phyloP scores from a whole-genome alignment of 352 stramenopile species.

The Aphanomyces astaci region DNA sequence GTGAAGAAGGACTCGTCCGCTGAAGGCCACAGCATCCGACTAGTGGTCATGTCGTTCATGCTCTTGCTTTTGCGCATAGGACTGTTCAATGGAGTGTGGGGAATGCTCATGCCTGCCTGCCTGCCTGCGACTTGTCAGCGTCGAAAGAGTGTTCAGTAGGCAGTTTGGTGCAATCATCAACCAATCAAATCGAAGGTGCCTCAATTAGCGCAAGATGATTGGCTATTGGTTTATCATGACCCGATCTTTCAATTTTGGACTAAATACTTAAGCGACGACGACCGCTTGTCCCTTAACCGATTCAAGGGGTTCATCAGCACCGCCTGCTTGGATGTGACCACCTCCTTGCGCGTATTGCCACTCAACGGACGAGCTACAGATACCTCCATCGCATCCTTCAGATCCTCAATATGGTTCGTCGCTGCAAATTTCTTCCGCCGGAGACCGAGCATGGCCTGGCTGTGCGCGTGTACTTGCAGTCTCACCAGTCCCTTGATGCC shows the following conservation, averaged over 20 bases:
- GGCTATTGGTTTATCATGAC: background rate
- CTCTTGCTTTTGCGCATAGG: background rate
- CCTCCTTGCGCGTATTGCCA: background rate
- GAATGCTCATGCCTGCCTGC: background rate
- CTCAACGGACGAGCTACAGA: background rate
- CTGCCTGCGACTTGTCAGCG: background rate
- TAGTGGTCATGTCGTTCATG: background rate
- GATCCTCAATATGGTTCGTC: too few species aligned
- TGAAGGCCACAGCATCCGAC: slow-evolving; percentile 4
- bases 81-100: slow-evolving; percentile 16
- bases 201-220: background rate
- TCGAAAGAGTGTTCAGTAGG: background rate
- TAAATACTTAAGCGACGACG: background rate
- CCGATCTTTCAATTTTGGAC: background rate
- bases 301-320: background rate
- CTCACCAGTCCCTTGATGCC: slow-evolving; percentile 17
- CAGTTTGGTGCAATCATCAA: background rate
- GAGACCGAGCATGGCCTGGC: background rate
- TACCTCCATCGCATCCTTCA: too few species aligned
- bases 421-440: background rate
- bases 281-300: background rate
- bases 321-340: background rate
- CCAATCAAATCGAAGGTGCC: background rate
- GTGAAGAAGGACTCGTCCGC: slow-evolving; percentile 15
- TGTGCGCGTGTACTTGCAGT: slow-evolving; percentile 6